Base-by-base conservation (phyloP, 768 basidiomycete genomes). In the Tricholoma furcatifolium region DNA sequence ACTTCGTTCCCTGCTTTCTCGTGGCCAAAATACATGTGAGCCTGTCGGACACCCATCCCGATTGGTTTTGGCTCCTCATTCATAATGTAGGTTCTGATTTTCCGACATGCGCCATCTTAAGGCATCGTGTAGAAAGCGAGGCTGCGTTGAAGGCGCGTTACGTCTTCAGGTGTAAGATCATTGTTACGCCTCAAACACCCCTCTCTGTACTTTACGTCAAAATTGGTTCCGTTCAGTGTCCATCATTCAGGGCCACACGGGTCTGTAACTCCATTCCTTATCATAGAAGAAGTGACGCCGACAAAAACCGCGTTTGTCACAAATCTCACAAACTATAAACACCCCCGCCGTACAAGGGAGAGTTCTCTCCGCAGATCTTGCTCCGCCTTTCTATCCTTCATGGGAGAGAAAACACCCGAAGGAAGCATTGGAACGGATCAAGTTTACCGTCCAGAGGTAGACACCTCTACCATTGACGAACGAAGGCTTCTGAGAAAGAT, bases 401-500 rank as follows among this genome's bases (percentile, higher is more conserved):
- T 62, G 63, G 58, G 55, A 34, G 57, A 56, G 43, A 51, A 49
- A 39, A 41, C 51, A 35, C 23, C 56, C 36, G 57, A 62, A 55
- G 56, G 53, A 48, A 61, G 61, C 50, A 27, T 56, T 31, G 42
- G 34, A 6, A 47, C 51, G 50, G 60, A 69, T 51, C 54, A 67
- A 46, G 21, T 77, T 15, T 84, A 81, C 62, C 73, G 73, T 34
- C 72, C 78, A 11, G 76, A 80, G 12, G 67, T 82, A n/a, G 80
- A 83, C 59, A 76, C 73, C 3, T 78, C 79, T 34, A 59, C 63
- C 11, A 60, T 88, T 42, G 72, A 87, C 59, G 84, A 84, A 63
- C 72, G 68, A 43, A 77, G 70, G 48, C 72, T 88, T 21, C 66
- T 80, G 35, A 70, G 85, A 41, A 85, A 77, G 65, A 79, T 88